Evolutionary conservation across 2,329 filamentous ascomycete genomes (phyloP).

Genomic region (Endoconidiophora laricicola): DNA sequence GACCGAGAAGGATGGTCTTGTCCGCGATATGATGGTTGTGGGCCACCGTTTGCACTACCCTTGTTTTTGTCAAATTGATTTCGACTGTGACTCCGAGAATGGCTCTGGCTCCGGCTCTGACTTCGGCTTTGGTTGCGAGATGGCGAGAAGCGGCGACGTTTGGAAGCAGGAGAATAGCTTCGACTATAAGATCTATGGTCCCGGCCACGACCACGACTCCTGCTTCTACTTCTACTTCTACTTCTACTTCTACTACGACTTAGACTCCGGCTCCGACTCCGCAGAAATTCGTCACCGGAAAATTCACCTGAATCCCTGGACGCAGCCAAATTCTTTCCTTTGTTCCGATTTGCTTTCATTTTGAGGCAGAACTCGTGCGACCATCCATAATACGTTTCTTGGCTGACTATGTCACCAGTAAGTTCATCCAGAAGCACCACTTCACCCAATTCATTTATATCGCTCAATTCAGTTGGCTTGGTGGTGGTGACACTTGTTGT

Average conservation of each 20-base stretch:
- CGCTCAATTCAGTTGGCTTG: conserved; percentile 22
- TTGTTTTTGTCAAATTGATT: conserved; percentile 7
- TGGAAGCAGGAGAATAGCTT: background rate
- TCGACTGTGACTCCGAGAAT: conserved; percentile 11
- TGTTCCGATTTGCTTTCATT: conserved; percentile 39
- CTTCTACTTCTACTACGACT: background rate
- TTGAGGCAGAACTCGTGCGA: conserved; percentile 63
- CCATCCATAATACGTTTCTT: conserved; percentile 80
- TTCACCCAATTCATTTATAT: conserved; percentile 64
- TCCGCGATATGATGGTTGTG: no score
- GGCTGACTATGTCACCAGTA: conserved; percentile 46
- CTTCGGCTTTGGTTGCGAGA: background rate
- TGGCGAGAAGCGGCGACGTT: conserved; percentile 4
- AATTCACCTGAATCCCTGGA: conserved; percentile 9
- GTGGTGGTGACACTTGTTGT: conserved; percentile 16
- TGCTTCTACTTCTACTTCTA: background rate
- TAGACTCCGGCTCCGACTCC: conserved; percentile 18
- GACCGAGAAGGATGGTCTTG: no score
- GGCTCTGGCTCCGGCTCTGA: background rate
- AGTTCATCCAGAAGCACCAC: conserved; percentile 45
- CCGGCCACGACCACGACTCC: background rate
- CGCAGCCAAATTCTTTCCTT: no score
- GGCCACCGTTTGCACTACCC: no score
- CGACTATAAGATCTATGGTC: background rate
- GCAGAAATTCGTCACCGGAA: conserved; percentile 17